Evolutionary conservation across 2,329 filamentous ascomycete species (phyloP), one percentile per base, ranked within the genome.

Genomic region (Monilinia fructicola): DNA sequence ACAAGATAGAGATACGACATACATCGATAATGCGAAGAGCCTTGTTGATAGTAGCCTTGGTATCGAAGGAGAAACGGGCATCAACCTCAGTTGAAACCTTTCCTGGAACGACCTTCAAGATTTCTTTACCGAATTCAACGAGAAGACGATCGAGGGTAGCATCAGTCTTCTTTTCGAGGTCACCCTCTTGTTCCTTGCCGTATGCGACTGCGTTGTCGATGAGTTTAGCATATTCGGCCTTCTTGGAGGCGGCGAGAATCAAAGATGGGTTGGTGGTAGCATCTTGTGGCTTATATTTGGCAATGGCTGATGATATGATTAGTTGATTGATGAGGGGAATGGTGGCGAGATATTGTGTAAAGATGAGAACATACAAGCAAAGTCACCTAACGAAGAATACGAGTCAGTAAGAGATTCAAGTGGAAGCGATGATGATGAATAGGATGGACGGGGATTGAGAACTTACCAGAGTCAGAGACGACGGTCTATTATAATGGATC

Each of bases 231-330:
- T 98, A 98, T 82, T 97, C 93, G 79, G 91, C 78, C 88, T 98
- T 98, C 87, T 99, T 98, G 79, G 95, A 93, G 72, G 95, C 95
- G 74, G 93, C 94, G 79, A 99, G 90, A 82, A 99, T 98, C 79
- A 99, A 87, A 71, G 95, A 98, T 69, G 95, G 95, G 89, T 99
- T 99, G 84, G 95, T 99, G 80, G 95, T 99, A 78, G 95, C 95
- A 91, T 99, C 95, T 86, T 99, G 93, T 73, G 95, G 95, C 89
- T 97, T 96, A 89, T 99, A 99, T 86, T 98, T 97, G 85, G 86
- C 93, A 81, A 99, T 99, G 81, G 93, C 93, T 88, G 82, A 59
- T 28, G 54, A 61, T 67, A 63, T 68, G 55, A 69, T 69, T 71
- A 50, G 63, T 67, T 38, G 9, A 50, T 26, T 28, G 52, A 54